phyloP scores from a whole-genome alignment of 2,329 filamentous ascomycete species.

The Xylariales sp. region DNA sequence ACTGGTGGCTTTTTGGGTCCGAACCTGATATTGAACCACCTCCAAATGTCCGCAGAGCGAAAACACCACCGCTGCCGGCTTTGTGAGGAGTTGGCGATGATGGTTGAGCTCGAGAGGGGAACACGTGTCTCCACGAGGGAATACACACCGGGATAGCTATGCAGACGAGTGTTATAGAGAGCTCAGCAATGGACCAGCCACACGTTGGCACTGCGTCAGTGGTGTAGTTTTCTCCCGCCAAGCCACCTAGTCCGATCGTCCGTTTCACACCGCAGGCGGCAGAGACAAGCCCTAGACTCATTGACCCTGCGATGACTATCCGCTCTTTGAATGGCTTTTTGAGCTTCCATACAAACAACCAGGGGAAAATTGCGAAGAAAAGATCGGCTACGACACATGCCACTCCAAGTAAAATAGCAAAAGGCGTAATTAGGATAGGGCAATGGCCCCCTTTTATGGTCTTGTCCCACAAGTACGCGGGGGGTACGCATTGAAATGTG shows the following conservation, averaged over 20 bases:
- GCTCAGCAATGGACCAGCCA: constrained; percentile 4
- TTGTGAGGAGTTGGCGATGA: too few relatives aligned
- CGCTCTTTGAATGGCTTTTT: constrained; percentile 1
- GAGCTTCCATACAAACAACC: constrained; percentile 3
- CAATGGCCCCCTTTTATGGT: neutral
- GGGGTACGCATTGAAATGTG: constrained; percentile 2
- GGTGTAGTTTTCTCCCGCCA: constrained; percentile 3
- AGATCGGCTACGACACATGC: constrained; percentile 4
- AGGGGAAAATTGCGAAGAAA: constrained; percentile 6
- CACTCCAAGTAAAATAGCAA: neutral
- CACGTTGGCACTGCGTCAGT: constrained; percentile 1
- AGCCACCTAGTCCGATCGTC: constrained; percentile 2
- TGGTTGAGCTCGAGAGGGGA: too few relatives aligned
- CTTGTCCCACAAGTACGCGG: constrained; percentile 5
- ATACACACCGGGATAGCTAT: constrained; percentile 3
- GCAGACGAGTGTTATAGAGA: constrained; percentile 3
- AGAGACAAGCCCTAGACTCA: constrained; percentile 3
- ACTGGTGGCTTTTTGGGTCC: too few relatives aligned
- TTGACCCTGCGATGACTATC: constrained; percentile 3
- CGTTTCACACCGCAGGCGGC: constrained; percentile 7
- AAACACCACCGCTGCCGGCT: too few relatives aligned
- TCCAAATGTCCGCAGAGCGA: too few relatives aligned
- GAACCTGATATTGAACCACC: too few relatives aligned
- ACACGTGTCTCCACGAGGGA: neutral
- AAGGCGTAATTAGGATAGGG: neutral